These are phyloP conservation scores for Chionographis japonica DNA, from an alignment of 106 monocot species.

Conservation along the genomic window DNA sequence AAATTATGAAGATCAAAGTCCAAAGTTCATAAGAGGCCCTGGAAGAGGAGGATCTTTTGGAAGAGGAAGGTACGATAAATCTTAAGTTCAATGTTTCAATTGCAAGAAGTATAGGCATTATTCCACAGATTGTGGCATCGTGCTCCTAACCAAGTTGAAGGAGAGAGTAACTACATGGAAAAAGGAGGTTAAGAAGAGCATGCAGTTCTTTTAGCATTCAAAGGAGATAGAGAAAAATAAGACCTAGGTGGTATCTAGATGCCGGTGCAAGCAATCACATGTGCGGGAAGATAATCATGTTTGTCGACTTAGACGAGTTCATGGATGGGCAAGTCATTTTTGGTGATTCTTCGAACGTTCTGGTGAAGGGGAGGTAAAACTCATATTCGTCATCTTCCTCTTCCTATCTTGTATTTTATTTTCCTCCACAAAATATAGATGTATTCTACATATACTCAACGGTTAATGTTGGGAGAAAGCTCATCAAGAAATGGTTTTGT, in stretches of 20 bases:
- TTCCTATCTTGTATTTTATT: too few species aligned
- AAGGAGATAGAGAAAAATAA: neutral
- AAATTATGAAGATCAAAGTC: neutral
- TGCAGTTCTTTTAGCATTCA: neutral
- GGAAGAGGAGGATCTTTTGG: neutral
- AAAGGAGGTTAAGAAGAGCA: neutral
- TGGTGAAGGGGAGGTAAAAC: neutral
- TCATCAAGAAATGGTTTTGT: too few species aligned
- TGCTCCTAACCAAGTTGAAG: neutral
- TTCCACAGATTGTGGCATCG: neutral
- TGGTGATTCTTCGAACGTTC: neutral
- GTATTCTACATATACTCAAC: too few species aligned
- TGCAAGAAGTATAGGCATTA: neutral
- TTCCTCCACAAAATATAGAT: too few species aligned
- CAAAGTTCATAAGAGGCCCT: neutral
- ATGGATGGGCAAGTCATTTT: neutral
- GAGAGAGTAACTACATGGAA: neutral
- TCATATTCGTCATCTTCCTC: neutral
- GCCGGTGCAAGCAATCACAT: conserved; percentile 1
- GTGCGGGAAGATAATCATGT: neutral
- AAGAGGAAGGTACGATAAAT: neutral
- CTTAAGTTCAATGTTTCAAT: neutral
- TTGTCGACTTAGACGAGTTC: neutral
- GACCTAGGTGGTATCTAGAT: neutral
- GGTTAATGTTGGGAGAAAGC: too few species aligned